Evolutionary conservation across 306 rosid genomes (phyloP).

Genomic region (Erythrophleum fordii): DNA sequence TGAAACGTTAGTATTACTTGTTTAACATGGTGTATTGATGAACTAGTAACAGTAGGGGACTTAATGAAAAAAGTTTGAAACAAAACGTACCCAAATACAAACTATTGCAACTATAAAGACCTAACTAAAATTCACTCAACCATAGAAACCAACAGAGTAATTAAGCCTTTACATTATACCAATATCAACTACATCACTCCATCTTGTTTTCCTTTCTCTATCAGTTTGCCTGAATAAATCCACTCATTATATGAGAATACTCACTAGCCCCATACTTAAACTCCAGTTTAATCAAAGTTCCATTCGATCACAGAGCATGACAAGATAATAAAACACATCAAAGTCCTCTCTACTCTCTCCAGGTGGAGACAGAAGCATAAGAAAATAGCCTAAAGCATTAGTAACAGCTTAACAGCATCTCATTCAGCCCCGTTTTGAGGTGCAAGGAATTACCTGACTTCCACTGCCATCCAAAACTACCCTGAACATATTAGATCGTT

Average conservation of each 20-base stretch:
- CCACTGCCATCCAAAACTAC: not conserved
- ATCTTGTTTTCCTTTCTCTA: not conserved
- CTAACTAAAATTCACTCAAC: too few species aligned
- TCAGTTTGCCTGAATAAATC: not conserved
- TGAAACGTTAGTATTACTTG: too few species aligned
- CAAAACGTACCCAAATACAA: too few species aligned
- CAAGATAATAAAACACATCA: not conserved
- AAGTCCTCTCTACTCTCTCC: not conserved
- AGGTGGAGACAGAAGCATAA: not conserved
- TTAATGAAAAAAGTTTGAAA: too few species aligned
- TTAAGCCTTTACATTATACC: too few species aligned
- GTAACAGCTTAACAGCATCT: not conserved
- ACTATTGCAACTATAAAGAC: too few species aligned
- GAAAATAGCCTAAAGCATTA: slow-evolving; percentile 7
- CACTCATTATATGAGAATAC: not conserved
- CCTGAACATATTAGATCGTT: not conserved
- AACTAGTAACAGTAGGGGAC: too few species aligned
- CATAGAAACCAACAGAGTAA: too few species aligned
- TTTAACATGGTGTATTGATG: too few species aligned
- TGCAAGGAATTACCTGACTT: not conserved
- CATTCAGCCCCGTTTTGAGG: not conserved
- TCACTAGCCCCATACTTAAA: not conserved
- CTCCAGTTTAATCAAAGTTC: not conserved
- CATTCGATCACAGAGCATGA: not conserved
- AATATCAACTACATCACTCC: too few species aligned